Percentiles rank a stretch among this genome's conserved stretches.
phyloP scores from a whole-genome alignment of 1,284 basidiomycete genomes.

The Ustilago curta region DNA sequence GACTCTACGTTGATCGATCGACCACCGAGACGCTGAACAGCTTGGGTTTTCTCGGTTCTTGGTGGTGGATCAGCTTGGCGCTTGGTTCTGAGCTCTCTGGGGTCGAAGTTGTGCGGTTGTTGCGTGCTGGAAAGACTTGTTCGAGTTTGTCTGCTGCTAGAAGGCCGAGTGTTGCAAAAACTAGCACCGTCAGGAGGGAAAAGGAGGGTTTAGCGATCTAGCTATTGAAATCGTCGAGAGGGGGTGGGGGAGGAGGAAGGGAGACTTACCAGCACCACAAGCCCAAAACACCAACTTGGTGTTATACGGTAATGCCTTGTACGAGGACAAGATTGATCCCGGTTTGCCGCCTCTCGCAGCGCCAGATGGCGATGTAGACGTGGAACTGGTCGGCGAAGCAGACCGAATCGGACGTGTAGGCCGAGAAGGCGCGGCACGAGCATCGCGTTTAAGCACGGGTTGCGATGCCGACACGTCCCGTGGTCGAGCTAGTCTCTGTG shows the following conservation, averaged over 20 bases:
- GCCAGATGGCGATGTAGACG: neutral
- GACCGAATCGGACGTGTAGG: neutral
- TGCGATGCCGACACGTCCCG: slow-evolving; percentile 2
- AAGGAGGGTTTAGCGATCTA: neutral
- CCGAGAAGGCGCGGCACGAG: slow-evolving; percentile 8
- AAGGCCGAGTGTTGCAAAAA: slow-evolving; percentile 27
- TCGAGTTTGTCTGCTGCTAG: slow-evolving; percentile 42
- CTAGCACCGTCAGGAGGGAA: neutral
- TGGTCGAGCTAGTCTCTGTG: neutral
- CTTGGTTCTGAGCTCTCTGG: neutral
- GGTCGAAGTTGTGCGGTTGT: slow-evolving; percentile 11
- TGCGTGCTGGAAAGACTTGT: slow-evolving; percentile 41
- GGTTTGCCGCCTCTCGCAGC: slow-evolving; percentile 19
- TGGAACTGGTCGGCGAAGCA: neutral
- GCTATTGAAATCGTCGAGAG: neutral
- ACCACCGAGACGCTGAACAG: slow-evolving; percentile 39
- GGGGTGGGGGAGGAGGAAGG: neutral
- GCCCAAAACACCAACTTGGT: slow-evolving; percentile 43
- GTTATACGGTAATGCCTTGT: slow-evolving; percentile 28
- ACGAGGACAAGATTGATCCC: slow-evolving; percentile 13
- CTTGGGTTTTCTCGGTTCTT: slow-evolving; percentile 14
- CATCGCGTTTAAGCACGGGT: slow-evolving; percentile 23
- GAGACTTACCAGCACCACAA: slow-evolving; percentile 32
- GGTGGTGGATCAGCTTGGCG: slow-evolving; percentile 21
- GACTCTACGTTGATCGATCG: slow-evolving; percentile 12